Evolutionary conservation across 331 rosid species (phyloP).

Genomic region (Spiraea crenata): DNA sequence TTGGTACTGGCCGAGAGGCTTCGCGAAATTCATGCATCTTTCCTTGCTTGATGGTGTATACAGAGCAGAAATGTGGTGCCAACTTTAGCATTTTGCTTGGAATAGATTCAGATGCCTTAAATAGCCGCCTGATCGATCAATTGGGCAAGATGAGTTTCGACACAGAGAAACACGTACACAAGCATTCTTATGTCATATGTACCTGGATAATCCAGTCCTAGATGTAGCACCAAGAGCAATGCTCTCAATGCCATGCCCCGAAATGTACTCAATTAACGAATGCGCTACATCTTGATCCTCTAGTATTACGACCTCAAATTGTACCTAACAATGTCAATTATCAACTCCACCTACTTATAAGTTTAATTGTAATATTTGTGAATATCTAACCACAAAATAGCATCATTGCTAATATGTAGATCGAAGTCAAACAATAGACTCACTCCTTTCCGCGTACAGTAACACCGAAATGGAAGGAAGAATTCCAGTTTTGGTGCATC

Average conservation of each 20-base stretch:
- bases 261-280: conserved; percentile 28
- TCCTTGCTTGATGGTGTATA: conserved; percentile 33
- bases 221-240: conserved; percentile 37
- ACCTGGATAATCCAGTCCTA: conserved; percentile 33
- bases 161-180: not conserved
- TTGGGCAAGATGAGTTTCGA: not conserved
- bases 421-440: not conserved
- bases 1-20: conserved; percentile 20
- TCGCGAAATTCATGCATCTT: conserved; percentile 14
- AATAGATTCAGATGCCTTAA: conserved; percentile 27
- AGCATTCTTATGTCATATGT: not conserved
- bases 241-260: conserved; percentile 20
- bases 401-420: no score
- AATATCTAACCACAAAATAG: no score
- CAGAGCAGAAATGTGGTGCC: conserved; percentile 34
- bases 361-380: not conserved
- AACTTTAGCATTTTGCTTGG: conserved; percentile 34
- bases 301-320: conserved; percentile 32
- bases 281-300: conserved; percentile 35
- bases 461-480: conserved; percentile 33
- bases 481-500: conserved; percentile 5
- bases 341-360: not conserved
- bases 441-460: conserved; percentile 35
- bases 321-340: conserved; percentile 24
- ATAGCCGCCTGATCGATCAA: conserved; percentile 27